Percentiles rank a stretch among this genome's conserved stretches.
Evolutionary conservation across 129 eudicot species (phyloP).

Genomic region (Heracleum sosnowskyi): DNA sequence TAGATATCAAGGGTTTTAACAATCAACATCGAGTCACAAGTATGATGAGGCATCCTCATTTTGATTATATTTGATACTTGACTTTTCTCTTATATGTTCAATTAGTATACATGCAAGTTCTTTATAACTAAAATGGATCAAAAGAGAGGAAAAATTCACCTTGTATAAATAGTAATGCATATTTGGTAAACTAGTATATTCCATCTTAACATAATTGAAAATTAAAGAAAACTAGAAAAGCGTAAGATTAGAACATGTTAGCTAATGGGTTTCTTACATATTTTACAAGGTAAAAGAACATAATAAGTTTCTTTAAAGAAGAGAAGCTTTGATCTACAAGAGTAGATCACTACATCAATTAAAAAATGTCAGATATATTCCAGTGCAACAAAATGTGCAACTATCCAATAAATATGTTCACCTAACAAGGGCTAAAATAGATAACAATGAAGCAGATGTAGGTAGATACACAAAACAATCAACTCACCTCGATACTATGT

Average conservation of each 20-base stretch:
- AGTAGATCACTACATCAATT: not conserved
- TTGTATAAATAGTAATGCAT: not conserved
- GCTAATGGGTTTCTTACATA: not conserved
- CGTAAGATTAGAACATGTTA: not conserved
- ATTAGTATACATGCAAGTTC: not conserved
- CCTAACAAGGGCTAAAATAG: not conserved
- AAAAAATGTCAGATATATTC: not conserved
- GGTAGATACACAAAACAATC: conserved; percentile 1
- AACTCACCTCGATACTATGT: conserved; percentile 64
- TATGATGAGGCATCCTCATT: not conserved
- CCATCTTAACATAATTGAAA: not conserved
- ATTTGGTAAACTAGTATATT: not conserved
- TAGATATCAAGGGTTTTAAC: not conserved
- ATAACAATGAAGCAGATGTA: not conserved
- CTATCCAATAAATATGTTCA: not conserved
- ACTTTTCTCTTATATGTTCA: not conserved
- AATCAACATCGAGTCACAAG: not conserved
- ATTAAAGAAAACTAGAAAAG: not conserved
- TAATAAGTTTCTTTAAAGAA: not conserved
- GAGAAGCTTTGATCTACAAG: not conserved
- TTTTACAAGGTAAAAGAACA: not conserved
- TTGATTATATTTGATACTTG: too few species aligned
- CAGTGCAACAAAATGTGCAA: not conserved
- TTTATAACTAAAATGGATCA: not conserved
- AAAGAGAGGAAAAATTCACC: not conserved